A percentile compares a stretch with the other conserved stretches of the same genome.
Conservation (phyloP, 179 eudicot species). For the Corrigiola litoralis region DNA sequence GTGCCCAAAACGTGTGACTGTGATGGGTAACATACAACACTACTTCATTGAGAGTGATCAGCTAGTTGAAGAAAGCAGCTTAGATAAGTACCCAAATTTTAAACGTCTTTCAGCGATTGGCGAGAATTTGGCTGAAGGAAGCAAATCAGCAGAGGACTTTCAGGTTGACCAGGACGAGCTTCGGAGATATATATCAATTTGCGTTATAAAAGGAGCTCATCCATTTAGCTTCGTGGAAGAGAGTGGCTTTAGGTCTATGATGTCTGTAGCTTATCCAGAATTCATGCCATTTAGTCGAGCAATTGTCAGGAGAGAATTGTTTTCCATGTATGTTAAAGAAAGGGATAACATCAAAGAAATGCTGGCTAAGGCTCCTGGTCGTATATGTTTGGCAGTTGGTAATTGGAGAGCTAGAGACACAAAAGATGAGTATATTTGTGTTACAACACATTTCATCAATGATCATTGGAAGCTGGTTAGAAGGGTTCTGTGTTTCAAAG, state of each 20-base stretch:
- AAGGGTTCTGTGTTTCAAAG: conserved; percentile 37
- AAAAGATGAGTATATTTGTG: conserved; percentile 40
- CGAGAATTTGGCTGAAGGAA: conserved; percentile 27
- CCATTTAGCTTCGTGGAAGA: conserved; percentile 48
- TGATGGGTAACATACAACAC: conserved; percentile 23
- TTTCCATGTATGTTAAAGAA: conserved; percentile 42
- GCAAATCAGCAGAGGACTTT: conserved; percentile 9
- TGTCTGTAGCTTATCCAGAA: conserved; percentile 39
- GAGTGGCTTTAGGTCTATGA: conserved; percentile 44
- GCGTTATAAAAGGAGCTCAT: conserved; percentile 38
- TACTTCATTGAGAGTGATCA: conserved; percentile 12
- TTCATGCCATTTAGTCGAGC: conserved; percentile 38
- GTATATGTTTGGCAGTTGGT: conserved; percentile 36
- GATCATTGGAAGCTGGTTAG: conserved; percentile 34
- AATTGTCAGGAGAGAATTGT: conserved; percentile 39
- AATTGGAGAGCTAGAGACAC: conserved; percentile 48
- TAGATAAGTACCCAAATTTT: conserved; percentile 17
- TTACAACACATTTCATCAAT: conserved; percentile 38
- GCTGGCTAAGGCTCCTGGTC: conserved; percentile 38
- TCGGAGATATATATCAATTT: conserved; percentile 31
- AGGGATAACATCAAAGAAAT: conserved; percentile 42
- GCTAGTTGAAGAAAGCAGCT: conserved; percentile 10
- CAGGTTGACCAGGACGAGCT: conserved; percentile 35
- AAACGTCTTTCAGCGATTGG: conserved; percentile 5
- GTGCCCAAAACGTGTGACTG: conserved; percentile 30